Percentiles rank a stretch among this genome's conserved stretches.
phyloP scores from a whole-genome alignment of 495 filamentous ascomycete genomes.

The Sphaerosporella brunnea region DNA sequence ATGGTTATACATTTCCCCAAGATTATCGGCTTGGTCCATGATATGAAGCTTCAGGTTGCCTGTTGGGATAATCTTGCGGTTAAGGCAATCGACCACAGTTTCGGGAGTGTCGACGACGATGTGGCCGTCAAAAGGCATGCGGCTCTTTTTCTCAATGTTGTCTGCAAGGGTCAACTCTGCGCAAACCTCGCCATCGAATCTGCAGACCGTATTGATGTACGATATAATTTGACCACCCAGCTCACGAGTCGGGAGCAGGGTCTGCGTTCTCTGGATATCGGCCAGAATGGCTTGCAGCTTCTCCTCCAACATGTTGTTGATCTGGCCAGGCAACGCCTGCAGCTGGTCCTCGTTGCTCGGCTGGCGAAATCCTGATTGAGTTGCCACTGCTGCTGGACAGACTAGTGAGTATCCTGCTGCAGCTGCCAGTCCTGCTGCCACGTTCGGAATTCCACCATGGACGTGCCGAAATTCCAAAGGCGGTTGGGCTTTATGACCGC shows the following conservation, averaged over 20 bases:
- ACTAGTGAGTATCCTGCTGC: too few relatives aligned
- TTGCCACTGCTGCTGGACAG: too few relatives aligned
- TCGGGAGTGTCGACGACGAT: constrained; percentile 89
- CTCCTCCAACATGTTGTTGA: too few relatives aligned
- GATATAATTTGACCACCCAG: constrained; percentile 90
- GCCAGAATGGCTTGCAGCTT: too few relatives aligned
- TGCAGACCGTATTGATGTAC: constrained; percentile 47
- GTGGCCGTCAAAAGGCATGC: constrained; percentile 47
- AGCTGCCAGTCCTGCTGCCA: too few relatives aligned
- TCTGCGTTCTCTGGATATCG: too few relatives aligned
- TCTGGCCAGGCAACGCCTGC: too few relatives aligned
- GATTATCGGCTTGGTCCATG: constrained; percentile 89
- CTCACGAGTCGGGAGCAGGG: constrained; percentile 90
- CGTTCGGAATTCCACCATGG: too few relatives aligned
- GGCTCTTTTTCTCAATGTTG: constrained; percentile 41
- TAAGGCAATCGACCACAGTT: constrained; percentile 77
- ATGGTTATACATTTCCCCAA: constrained; percentile 89
- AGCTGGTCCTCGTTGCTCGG: too few relatives aligned
- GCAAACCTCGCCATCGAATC: background rate
- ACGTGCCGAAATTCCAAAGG: too few relatives aligned
- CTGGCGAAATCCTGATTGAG: too few relatives aligned
- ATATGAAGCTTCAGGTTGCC: constrained; percentile 57
- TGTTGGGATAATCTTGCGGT: constrained; percentile 46
- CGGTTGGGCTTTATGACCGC: too few relatives aligned
- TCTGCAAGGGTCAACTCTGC: constrained; percentile 58